Evolutionary conservation across 805 yeast species (phyloP).

Genomic region (Suhomyces xylopsoci): DNA sequence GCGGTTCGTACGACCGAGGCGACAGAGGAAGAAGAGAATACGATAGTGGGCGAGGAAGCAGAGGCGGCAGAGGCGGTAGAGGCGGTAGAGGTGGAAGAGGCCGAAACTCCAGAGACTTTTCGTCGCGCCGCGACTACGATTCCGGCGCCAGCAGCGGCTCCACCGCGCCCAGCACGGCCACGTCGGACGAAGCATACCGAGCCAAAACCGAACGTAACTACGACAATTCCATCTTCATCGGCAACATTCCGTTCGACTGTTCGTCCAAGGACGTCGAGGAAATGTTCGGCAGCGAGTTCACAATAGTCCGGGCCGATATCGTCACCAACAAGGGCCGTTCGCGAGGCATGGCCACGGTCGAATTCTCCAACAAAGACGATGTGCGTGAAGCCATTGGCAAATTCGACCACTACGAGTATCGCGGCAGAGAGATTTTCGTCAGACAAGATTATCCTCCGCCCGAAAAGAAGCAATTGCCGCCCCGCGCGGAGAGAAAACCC

Average conservation of each 20-base stretch:
- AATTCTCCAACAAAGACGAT: constrained; percentile 60
- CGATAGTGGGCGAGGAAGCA: constrained; percentile 17
- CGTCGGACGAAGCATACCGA: constrained; percentile 33
- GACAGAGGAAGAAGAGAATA: constrained; percentile 14
- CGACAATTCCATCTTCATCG: constrained; percentile 67
- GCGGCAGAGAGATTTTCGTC: constrained; percentile 80
- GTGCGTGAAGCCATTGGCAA: constrained; percentile 70
- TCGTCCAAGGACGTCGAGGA: constrained; percentile 59
- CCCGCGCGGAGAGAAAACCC: constrained; percentile 13
- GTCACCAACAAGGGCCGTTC: constrained; percentile 75
- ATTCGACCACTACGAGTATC: constrained; percentile 60
- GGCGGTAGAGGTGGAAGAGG: constrained; percentile 18
- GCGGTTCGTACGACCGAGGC: constrained; percentile 5
- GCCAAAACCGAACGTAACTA: constrained; percentile 52
- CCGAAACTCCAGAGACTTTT: constrained; percentile 13
- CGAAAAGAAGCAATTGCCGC: constrained; percentile 20
- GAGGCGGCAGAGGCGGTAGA: constrained; percentile 14
- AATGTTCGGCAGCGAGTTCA: constrained; percentile 46
- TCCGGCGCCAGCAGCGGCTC: constrained; percentile 15
- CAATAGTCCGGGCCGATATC: constrained; percentile 77
- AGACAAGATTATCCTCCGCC: constrained; percentile 92
- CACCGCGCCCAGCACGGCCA: constrained; percentile 21
- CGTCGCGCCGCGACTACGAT: constrained; percentile 20
- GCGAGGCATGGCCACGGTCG: constrained; percentile 91
- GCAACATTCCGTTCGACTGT: constrained; percentile 67